phyloP scores from a whole-genome alignment of 495 filamentous ascomycete genomes.

The Aspergillus baeticus region DNA sequence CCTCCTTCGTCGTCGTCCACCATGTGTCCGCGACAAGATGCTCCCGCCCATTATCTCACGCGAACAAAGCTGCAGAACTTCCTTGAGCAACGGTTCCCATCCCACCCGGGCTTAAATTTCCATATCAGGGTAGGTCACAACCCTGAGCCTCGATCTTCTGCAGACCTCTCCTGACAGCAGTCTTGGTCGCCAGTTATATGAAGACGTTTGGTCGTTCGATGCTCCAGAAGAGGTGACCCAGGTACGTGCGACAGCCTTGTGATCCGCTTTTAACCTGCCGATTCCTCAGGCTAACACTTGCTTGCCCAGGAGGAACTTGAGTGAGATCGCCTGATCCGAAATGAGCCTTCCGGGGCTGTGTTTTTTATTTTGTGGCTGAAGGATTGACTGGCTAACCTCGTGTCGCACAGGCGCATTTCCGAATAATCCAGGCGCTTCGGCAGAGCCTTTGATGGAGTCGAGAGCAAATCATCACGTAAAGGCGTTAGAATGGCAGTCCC shows the following conservation, averaged over 20 bases:
- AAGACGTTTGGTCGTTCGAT: constrained; percentile 35
- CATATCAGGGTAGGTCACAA: constrained; percentile 24
- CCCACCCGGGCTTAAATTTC: constrained; percentile 30
- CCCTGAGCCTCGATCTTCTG: background rate
- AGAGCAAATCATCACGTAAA: background rate
- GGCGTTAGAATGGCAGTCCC: no score
- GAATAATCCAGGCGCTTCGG: background rate
- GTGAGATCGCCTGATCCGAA: constrained; percentile 18
- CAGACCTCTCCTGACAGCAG: background rate
- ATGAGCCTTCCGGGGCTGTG: constrained; percentile 15
- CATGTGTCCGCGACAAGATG: constrained; percentile 12
- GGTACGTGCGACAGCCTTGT: constrained; percentile 14
- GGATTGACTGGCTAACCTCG: constrained; percentile 1
- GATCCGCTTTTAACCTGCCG: background rate
- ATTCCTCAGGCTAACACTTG: constrained; percentile 6
- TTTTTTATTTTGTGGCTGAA: constrained; percentile 8
- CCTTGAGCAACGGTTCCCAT: constrained; percentile 33
- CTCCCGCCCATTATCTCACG: constrained; percentile 27
- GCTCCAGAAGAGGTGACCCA: constrained; percentile 30
- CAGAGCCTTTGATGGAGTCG: background rate
- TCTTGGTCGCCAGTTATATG: constrained; percentile 24
- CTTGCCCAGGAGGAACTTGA: constrained; percentile 23
- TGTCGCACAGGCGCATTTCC: background rate
- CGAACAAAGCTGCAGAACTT: constrained; percentile 28
- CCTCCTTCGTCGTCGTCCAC: background rate